Evolutionary conservation across 2,329 filamentous ascomycete species (phyloP).

Genomic region (Proliferodiscus dingleyae): DNA sequence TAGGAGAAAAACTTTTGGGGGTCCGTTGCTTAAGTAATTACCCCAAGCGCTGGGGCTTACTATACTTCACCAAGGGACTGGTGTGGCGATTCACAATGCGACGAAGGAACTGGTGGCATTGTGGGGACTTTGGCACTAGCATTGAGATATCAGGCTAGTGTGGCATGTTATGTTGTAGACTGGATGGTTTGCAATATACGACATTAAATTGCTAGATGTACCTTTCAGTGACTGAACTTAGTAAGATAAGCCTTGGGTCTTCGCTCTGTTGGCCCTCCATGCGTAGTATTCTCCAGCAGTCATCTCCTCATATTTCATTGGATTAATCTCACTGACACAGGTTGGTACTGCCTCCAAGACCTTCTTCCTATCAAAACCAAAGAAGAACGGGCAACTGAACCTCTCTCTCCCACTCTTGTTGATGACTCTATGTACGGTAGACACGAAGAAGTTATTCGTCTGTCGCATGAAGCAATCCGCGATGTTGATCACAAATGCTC

Average conservation of each 20-base stretch:
- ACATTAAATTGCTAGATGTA: conserved; percentile 16
- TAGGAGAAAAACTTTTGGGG: conserved; percentile 1
- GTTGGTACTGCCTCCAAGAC: conserved; percentile 19
- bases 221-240: too few species aligned
- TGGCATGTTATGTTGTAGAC: conserved; percentile 18
- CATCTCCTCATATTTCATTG: conserved; percentile 31
- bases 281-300: conserved; percentile 25
- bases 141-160: conserved; percentile 3
- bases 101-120: conserved; percentile 4
- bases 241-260: too few species aligned
- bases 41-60: conserved; percentile 16
- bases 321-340: conserved; percentile 27
- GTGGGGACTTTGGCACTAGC: background rate
- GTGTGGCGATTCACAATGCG: background rate
- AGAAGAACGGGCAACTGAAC: conserved; percentile 80
- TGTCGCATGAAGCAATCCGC: conserved; percentile 65
- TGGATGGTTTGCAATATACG: conserved; percentile 18
- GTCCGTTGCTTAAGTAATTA: conserved; percentile 3
- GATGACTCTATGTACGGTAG: conserved; percentile 75
- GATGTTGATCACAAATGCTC: conserved; percentile 41
- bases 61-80: conserved; percentile 7
- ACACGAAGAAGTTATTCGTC: conserved; percentile 71
- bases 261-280: too few species aligned
- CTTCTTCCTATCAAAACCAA: conserved; percentile 56
- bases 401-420: conserved; percentile 65